Evolutionary conservation across 1,284 basidiomycete genomes (phyloP).

Genomic region (Rhodotorula sp.): DNA sequence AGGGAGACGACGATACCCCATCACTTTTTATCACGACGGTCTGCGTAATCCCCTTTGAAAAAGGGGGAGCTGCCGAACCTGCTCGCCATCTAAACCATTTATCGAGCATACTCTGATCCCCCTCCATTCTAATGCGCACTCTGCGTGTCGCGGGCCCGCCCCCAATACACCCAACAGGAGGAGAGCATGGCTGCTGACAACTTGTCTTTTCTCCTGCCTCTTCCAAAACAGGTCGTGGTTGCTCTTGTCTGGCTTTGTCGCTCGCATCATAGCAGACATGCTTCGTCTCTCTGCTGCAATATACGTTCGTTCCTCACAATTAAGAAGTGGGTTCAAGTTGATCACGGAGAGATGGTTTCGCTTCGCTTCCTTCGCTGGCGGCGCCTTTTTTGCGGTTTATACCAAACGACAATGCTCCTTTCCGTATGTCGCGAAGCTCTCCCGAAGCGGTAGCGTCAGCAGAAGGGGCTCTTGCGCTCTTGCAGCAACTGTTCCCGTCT

Average conservation of each 20-base stretch:
- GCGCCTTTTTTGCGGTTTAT: no score
- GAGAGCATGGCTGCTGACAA: background rate
- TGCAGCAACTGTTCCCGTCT: conserved; percentile 1
- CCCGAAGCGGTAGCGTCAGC: background rate
- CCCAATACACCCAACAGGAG: conserved; percentile 1
- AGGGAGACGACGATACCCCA: conserved; percentile 40
- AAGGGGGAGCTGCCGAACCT: conserved; percentile 23
- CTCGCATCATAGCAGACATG: background rate
- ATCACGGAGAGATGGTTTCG: no score
- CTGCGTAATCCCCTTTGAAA: conserved; percentile 19
- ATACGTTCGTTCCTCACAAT: background rate
- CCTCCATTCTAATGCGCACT: no score
- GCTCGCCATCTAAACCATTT: conserved; percentile 38
- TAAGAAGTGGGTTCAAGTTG: background rate
- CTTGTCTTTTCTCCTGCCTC: background rate
- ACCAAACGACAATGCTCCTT: background rate
- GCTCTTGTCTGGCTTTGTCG: background rate
- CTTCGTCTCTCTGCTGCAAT: background rate
- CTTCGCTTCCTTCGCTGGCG: no score
- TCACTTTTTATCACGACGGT: conserved; percentile 40
- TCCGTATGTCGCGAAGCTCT: background rate
- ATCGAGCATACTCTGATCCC: conserved; percentile 41
- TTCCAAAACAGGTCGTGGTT: background rate
- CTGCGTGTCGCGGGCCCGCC: no score
- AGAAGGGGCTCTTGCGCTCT: conserved; percentile 32